These are phyloP conservation scores for Helotiales sp. DNA, from an alignment of 2,329 filamentous ascomycete genomes.

Conservation along the genomic window DNA sequence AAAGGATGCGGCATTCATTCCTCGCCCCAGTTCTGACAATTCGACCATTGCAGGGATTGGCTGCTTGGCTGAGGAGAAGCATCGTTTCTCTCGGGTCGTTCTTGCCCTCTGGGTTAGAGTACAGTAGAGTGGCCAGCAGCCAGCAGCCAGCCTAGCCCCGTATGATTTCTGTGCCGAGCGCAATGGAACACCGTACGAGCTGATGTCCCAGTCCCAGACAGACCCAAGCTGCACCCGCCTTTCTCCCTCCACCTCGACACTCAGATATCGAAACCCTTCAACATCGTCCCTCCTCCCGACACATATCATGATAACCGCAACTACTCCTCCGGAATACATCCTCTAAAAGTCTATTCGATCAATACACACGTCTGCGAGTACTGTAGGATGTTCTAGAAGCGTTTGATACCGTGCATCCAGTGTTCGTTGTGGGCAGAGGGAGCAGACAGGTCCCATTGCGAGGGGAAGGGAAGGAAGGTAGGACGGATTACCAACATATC, in stretches of 20 bases:
- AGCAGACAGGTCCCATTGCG: conserved; percentile 11
- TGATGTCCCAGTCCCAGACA: no score
- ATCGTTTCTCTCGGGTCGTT: no score
- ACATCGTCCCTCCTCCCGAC: not conserved
- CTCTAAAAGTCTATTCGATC: not conserved
- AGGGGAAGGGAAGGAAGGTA: conserved; percentile 23
- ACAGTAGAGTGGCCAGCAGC: not conserved
- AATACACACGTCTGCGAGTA: not conserved
- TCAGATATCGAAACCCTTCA: conserved; percentile 11
- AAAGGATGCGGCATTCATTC: no score
- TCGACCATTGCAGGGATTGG: conserved; percentile 3
- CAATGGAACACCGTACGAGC: not conserved
- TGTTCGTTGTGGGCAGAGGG: conserved; percentile 12
- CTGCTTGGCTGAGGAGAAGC: conserved; percentile 7
- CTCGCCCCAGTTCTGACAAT: not conserved
- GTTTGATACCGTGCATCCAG: conserved; percentile 18
- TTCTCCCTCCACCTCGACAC: conserved; percentile 6
- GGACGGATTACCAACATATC: conserved; percentile 21
- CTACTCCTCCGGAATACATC: not conserved
- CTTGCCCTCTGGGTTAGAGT: no score
- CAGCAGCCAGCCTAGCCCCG: not conserved
- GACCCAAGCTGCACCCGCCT: not conserved
- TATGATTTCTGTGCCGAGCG: not conserved
- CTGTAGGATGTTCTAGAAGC: conserved; percentile 20
- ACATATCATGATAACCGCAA: conserved; percentile 6